These are phyloP conservation scores for Mallotus nudiflorus DNA, from an alignment of 345 rosid genomes.

Conservation along the genomic window DNA sequence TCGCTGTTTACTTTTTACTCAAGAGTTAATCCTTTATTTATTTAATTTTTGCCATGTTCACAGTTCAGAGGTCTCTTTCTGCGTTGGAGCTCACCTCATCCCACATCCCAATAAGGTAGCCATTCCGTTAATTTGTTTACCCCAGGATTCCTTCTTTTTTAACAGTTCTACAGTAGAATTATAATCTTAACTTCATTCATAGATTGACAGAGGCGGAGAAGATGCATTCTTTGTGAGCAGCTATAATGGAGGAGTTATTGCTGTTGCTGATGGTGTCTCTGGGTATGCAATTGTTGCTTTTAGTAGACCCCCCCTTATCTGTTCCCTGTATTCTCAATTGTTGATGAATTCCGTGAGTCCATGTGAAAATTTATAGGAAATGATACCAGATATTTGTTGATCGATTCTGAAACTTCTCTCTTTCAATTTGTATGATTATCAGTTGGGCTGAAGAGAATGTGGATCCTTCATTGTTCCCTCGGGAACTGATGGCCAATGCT, in stretches of 20 bases:
- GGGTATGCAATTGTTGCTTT: slow-evolving; percentile 42
- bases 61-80: slow-evolving; percentile 48
- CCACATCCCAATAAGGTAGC: slow-evolving; percentile 81
- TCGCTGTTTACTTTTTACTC: not conserved
- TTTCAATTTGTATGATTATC: slow-evolving; percentile 21
- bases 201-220: slow-evolving; percentile 88
- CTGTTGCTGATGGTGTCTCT: slow-evolving; percentile 95
- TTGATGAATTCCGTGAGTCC: too few species aligned
- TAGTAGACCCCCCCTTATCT: not conserved
- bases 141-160: too few species aligned
- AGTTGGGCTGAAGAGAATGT: slow-evolving; percentile 91
- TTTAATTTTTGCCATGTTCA: not conserved
- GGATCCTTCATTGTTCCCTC: slow-evolving; percentile 82
- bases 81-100: slow-evolving; percentile 63
- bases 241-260: slow-evolving; percentile 70
- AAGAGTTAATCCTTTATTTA: not conserved
- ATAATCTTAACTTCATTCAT: slow-evolving; percentile 2
- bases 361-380: not conserved
- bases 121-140: not conserved
- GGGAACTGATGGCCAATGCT: slow-evolving; percentile 71
- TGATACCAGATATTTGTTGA: not conserved
- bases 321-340: too few species aligned
- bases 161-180: not conserved
- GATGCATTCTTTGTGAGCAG: slow-evolving; percentile 76
- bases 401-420: not conserved